Evolutionary conservation across 2,329 filamentous ascomycete genomes (phyloP).

Genomic region (Monosporascus sp.): DNA sequence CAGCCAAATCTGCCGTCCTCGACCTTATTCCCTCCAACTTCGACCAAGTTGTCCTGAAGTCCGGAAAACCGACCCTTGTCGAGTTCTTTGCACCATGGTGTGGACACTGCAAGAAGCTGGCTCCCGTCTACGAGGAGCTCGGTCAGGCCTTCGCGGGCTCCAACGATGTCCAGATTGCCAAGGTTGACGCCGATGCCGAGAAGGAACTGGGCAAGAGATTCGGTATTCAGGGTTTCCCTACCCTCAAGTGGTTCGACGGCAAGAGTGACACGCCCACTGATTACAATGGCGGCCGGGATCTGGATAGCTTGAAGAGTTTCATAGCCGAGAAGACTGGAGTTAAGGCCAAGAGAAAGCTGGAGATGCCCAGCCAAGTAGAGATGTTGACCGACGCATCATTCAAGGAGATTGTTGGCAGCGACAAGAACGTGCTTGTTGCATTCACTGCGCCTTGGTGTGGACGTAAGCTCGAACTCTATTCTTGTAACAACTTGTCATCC

Average conservation of each 20-base stretch:
- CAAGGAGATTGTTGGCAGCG: constrained; percentile 68
- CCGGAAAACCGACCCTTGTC: constrained; percentile 90
- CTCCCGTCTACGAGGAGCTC: constrained; percentile 91
- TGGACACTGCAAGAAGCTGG: constrained; percentile 97
- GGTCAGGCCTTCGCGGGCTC: constrained; percentile 67
- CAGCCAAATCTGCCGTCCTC: constrained; percentile 76
- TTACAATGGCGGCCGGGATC: constrained; percentile 80
- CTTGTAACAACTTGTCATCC: not conserved
- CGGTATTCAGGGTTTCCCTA: constrained; percentile 91
- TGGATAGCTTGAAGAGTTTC: constrained; percentile 79
- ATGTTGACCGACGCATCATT: constrained; percentile 79
- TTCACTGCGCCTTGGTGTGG: constrained; percentile 99
- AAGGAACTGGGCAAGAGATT: constrained; percentile 79
- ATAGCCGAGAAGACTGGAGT: constrained; percentile 84
- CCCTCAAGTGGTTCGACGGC: constrained; percentile 95
- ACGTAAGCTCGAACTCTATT: constrained; percentile 58
- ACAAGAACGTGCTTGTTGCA: constrained; percentile 88
- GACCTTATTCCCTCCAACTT: constrained; percentile 91
- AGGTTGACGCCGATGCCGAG: constrained; percentile 92
- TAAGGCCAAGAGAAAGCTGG: constrained; percentile 71
- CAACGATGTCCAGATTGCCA: constrained; percentile 76
- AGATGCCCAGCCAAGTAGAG: constrained; percentile 68
- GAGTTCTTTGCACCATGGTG: constrained; percentile 99
- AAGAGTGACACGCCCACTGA: constrained; percentile 81
- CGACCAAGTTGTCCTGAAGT: constrained; percentile 81